Conservation (phyloP, 306 rosid genomes). For the Trifolium pratense region DNA sequence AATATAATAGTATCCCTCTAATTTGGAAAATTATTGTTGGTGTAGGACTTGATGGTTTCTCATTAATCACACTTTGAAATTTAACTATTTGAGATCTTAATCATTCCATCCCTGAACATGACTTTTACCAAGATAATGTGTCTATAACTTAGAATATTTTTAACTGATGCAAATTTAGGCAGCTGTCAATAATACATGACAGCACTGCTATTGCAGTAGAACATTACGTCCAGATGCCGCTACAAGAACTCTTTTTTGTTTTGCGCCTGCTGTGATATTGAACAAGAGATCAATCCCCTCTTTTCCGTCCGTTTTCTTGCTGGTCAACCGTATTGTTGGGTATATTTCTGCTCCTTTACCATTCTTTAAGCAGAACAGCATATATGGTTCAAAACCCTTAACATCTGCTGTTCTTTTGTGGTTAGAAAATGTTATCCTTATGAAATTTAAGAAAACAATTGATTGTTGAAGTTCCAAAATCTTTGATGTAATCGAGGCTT, state of each 20-base stretch:
- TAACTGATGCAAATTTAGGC: not conserved
- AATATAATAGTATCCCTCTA: constrained; percentile 5
- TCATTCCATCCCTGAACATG: not conserved
- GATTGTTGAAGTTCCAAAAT: constrained; percentile 40
- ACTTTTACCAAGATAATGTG: not conserved
- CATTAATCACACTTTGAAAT: constrained; percentile 1
- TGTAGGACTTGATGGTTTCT: constrained; percentile 10
- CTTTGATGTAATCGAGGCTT: constrained; percentile 32
- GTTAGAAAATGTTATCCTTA: constrained; percentile 38
- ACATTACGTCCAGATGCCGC: too few relatives aligned
- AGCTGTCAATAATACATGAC: not conserved
- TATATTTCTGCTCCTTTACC: too few relatives aligned
- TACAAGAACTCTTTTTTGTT: too few relatives aligned
- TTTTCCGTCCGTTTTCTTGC: too few relatives aligned
- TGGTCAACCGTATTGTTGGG: too few relatives aligned
- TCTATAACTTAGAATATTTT: constrained; percentile 4
- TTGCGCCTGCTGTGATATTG: too few relatives aligned
- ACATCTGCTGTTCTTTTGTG: constrained; percentile 40
- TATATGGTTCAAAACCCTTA: constrained; percentile 72
- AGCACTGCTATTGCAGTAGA: too few relatives aligned
- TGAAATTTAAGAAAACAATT: constrained; percentile 22
- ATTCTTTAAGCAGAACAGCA: too few relatives aligned
- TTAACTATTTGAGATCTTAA: constrained; percentile 23
- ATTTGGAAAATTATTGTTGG: not conserved
- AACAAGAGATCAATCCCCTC: too few relatives aligned